Evolutionary conservation across 495 filamentous ascomycete genomes (phyloP).

Genomic region (Acidiella bohemica): DNA sequence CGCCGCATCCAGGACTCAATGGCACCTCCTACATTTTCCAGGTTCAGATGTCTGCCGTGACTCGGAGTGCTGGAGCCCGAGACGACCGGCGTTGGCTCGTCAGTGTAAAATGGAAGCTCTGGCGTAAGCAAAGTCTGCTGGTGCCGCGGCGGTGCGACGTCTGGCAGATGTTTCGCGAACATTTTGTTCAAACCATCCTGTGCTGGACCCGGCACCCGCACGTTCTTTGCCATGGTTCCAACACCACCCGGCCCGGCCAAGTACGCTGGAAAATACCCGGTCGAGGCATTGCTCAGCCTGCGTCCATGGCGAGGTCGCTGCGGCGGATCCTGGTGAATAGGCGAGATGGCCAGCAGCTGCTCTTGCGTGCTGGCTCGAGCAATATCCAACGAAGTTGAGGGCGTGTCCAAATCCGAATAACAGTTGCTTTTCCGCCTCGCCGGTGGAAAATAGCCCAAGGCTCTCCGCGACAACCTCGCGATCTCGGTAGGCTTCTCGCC

Average conservation of each 20-base stretch:
- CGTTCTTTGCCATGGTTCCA: conserved; percentile 57
- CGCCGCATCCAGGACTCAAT: conserved; percentile 83
- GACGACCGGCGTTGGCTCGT: conserved; percentile 19
- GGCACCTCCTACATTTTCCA: conserved; percentile 73
- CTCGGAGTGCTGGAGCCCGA: conserved; percentile 22
- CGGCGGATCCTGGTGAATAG: conserved; percentile 10
- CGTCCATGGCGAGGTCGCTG: conserved; percentile 17
- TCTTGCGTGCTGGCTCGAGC: conserved; percentile 34
- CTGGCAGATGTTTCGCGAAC: conserved; percentile 62
- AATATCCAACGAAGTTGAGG: conserved; percentile 49
- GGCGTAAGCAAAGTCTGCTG: conserved; percentile 23
- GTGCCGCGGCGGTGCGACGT: conserved; percentile 40
- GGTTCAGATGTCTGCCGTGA: conserved; percentile 24
- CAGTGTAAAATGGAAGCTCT: conserved; percentile 22
- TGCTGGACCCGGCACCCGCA: conserved; percentile 62
- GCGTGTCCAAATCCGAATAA: conserved; percentile 40
- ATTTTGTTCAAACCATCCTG: conserved; percentile 68
- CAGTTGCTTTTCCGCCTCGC: conserved; percentile 69
- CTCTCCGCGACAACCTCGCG: conserved; percentile 64
- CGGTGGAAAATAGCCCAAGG: conserved; percentile 83
- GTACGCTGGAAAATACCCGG: conserved; percentile 21
- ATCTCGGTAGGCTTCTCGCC: conserved; percentile 64
- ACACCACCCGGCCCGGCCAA: conserved; percentile 73
- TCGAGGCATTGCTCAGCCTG: conserved; percentile 18
- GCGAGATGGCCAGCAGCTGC: conserved; percentile 20